A percentile compares a stretch with the other conserved stretches of the same genome.
Conservation (phyloP, 2,329 filamentous ascomycete species). For the Alternaria brassicicola region DNA sequence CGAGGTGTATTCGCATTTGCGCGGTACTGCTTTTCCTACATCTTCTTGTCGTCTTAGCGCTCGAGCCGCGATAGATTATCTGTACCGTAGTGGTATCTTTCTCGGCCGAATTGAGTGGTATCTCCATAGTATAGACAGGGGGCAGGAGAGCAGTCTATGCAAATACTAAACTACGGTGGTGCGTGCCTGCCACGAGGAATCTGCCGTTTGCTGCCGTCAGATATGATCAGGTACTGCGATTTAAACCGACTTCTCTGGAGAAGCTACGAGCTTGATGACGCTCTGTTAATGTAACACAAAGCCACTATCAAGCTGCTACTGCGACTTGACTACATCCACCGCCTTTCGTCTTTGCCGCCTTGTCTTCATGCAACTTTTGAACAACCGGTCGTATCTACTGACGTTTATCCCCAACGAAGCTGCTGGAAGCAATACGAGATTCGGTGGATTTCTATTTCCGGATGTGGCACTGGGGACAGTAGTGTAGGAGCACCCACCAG, state of each 20-base stretch:
- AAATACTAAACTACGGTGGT: neutral
- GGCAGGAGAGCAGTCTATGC: neutral
- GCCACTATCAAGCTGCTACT: neutral
- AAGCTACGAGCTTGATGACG: neutral
- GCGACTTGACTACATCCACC: neutral
- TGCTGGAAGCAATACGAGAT: constrained; percentile 2
- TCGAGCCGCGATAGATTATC: neutral
- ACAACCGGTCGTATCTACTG: neutral
- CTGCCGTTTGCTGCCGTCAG: neutral
- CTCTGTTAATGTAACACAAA: neutral
- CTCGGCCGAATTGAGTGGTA: constrained; percentile 7
- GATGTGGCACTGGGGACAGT: constrained; percentile 1
- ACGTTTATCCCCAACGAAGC: neutral
- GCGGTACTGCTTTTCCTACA: neutral
- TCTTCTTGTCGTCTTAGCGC: neutral
- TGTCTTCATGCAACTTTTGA: neutral
- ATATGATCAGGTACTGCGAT: neutral
- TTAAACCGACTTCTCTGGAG: neutral
- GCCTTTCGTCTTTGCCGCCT: neutral
- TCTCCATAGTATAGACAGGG: constrained; percentile 12
- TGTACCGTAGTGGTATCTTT: neutral
- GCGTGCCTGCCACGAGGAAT: neutral
- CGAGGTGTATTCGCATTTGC: neutral
- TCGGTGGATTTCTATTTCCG: constrained; percentile 1
- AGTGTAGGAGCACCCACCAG: constrained; percentile 6